Evolutionary conservation across 257 asterid genomes (phyloP).

Genomic region (Linaria vulgaris): DNA sequence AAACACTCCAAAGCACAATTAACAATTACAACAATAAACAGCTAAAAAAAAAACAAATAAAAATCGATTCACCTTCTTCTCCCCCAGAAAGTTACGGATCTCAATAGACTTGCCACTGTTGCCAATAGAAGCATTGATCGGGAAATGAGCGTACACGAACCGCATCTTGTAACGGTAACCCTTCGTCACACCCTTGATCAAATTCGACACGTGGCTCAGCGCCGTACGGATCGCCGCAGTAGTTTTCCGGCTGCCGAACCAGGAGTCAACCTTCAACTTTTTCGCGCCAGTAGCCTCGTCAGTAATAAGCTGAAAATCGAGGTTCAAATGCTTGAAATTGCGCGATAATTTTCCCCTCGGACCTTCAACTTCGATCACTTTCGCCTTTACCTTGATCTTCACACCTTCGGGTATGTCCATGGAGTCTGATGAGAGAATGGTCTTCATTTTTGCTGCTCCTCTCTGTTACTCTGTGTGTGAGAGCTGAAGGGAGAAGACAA

Average conservation of each 20-base stretch:
- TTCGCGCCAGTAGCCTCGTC: slow-evolving; percentile 44
- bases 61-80: slow-evolving; percentile 58
- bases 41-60: neutral
- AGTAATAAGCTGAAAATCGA: slow-evolving; percentile 52
- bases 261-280: slow-evolving; percentile 49
- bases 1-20: too few relatives aligned
- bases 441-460: slow-evolving; percentile 31
- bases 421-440: slow-evolving; percentile 42
- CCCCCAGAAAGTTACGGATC: slow-evolving; percentile 85
- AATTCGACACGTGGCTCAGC: slow-evolving; percentile 47
- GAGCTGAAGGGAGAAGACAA: neutral
- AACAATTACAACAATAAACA: neutral
- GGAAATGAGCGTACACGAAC: slow-evolving; percentile 81
- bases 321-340: slow-evolving; percentile 49
- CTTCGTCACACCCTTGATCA: slow-evolving; percentile 54
- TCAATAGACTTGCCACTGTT: slow-evolving; percentile 50
- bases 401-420: slow-evolving; percentile 58
- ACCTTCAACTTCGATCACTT: slow-evolving; percentile 46
- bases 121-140: slow-evolving; percentile 69
- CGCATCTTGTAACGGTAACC: slow-evolving; percentile 87
- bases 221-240: slow-evolving; percentile 75
- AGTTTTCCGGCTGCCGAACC: slow-evolving; percentile 65
- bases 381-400: slow-evolving; percentile 47
- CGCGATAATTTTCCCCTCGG: slow-evolving; percentile 46
- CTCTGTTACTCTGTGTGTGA: neutral